Base-by-base conservation (phyloP, 2,329 filamentous ascomycete genomes). In the Aspergillus pseudoglaucus region DNA sequence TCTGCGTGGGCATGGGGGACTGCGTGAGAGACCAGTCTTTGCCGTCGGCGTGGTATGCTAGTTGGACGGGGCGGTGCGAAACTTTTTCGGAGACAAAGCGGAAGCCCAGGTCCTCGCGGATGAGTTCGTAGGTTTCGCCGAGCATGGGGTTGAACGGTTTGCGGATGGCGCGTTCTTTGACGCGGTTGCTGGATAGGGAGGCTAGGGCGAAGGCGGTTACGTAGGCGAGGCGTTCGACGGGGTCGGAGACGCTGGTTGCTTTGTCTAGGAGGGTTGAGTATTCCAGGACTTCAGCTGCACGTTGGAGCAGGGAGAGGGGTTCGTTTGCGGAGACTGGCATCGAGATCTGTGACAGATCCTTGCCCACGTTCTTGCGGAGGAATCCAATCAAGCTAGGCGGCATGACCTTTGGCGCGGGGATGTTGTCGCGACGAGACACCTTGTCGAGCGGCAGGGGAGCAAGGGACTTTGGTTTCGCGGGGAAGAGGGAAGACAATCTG, bases 261-360 rank as follows among this genome's bases (percentile, higher is more conserved):
- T 81, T 76, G 58, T 95, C 87, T 18, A 98, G 79, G 1, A 98
- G 78, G 27, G 87, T 79, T 0, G 88, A 87, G 67, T 98, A 97
- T 66, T 98, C 93, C 42, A 97, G 70, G 61, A 91, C 87, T 68
- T 98, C 93, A 0, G 91, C 87, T 3, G 90, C 79, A 51, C 91
- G 85, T 66, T 98, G 93, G 4, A 97, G 76, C 9, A 95, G 73
- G 0, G 91, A 96, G 1, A 84, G 81, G 0, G 93, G 93, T 65
- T 98, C 93, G 67, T 98, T 98, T 20, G 91, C 85, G 4, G 91
- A 95, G 1, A 96, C 93, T 0, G 93, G 93, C 91, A 97, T 97
- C 42, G 89, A 90, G 55, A 98, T 95, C 2, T 90, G 94, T 51
- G 89, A 95, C 43, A 98, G 75, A 68, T 98, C 93, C 68, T 98